A percentile compares a stretch with the other conserved stretches of the same genome.
phyloP scores from a whole-genome alignment of 176 grass and related monocot genomes.

The Oryza brachyantha region DNA sequence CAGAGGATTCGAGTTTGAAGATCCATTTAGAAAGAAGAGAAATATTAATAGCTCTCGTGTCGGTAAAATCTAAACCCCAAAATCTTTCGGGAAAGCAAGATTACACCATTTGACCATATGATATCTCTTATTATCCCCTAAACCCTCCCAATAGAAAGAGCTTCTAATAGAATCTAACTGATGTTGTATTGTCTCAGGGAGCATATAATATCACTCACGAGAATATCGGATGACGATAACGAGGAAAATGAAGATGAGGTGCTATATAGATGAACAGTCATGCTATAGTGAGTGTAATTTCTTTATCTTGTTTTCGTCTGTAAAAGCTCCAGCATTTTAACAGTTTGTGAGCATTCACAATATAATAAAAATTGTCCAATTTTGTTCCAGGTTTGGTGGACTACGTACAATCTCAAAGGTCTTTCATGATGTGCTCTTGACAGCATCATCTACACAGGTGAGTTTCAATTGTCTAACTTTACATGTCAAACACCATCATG shows the following conservation, averaged over 20 bases:
- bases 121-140: too few relatives aligned
- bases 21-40: too few relatives aligned
- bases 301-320: conserved; percentile 18
- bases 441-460: conserved; percentile 13
- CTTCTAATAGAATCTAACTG: too few relatives aligned
- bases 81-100: too few relatives aligned
- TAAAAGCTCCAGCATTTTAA: background rate
- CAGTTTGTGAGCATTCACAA: background rate
- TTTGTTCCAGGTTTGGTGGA: conserved; percentile 33
- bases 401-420: background rate
- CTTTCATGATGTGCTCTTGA: background rate
- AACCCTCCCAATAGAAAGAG: too few relatives aligned
- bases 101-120: too few relatives aligned
- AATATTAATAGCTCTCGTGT: too few relatives aligned
- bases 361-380: background rate
- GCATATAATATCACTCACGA: too few relatives aligned
- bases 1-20: too few relatives aligned
- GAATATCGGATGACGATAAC: conserved; percentile 59
- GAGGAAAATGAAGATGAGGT: conserved; percentile 85
- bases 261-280: conserved; percentile 83
- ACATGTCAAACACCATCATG: background rate
- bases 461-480: conserved; percentile 21
- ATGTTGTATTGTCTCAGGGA: too few relatives aligned
- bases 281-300: conserved; percentile 63
- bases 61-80: too few relatives aligned